A percentile compares a stretch with the other conserved stretches of the same genome.
Evolutionary conservation across 1,139 yeast species (phyloP).

Genomic region (Candida sp.): DNA sequence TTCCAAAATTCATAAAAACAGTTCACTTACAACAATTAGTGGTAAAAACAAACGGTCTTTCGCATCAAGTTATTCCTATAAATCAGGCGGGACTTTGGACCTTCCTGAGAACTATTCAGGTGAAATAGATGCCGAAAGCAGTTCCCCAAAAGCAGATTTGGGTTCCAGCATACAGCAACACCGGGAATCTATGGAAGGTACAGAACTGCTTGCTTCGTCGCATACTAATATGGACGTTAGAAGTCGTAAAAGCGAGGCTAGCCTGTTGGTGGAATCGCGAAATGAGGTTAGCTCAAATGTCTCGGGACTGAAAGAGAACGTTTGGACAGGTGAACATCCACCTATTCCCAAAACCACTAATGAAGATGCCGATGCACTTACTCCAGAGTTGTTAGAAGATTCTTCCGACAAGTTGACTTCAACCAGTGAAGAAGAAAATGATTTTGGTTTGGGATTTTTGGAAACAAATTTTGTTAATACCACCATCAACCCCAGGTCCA

Average conservation of each 20-base stretch:
- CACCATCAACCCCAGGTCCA: constrained; percentile 29
- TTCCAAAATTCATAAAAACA: constrained; percentile 22
- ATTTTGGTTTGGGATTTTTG: constrained; percentile 25
- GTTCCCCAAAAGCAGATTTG: neutral
- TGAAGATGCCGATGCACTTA: neutral
- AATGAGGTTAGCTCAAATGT: neutral
- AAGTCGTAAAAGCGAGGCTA: too few species aligned
- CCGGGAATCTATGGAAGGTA: neutral
- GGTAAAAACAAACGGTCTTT: constrained; percentile 14
- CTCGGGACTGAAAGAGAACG: neutral
- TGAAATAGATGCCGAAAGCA: neutral
- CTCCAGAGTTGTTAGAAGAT: constrained; percentile 1
- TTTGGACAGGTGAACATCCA: neutral
- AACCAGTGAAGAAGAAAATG: constrained; percentile 23
- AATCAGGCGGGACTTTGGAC: neutral
- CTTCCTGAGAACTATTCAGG: neutral
- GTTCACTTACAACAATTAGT: constrained; percentile 10
- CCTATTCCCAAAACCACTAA: neutral
- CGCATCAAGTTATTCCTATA: constrained; percentile 1
- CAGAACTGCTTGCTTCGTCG: neutral
- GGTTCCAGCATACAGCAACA: neutral
- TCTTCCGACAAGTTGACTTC: constrained; percentile 16
- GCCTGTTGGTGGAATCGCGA: neutral
- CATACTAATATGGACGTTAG: too few species aligned
- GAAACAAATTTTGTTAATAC: constrained; percentile 16